These are phyloP conservation scores for Cornus kousa DNA, from an alignment of 148 eudicot genomes.

Conservation along the genomic window DNA sequence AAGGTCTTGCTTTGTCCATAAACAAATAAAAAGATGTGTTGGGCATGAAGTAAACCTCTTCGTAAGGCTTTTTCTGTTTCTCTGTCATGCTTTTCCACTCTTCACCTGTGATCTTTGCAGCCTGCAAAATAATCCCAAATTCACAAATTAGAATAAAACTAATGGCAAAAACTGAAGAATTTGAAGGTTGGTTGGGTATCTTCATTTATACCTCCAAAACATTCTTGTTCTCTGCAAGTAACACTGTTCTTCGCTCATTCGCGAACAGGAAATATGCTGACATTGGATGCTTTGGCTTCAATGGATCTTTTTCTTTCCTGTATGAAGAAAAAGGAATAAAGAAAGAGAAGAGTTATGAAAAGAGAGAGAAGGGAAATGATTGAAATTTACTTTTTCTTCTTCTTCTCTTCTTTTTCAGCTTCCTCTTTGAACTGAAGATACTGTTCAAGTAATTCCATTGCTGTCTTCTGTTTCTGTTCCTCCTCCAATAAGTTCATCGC, in stretches of 20 bases:
- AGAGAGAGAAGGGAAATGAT: background rate
- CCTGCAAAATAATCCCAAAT: conserved; percentile 23
- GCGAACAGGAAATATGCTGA: conserved; percentile 76
- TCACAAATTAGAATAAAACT: background rate
- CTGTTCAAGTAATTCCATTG: conserved; percentile 91
- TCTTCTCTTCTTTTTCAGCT: conserved; percentile 62
- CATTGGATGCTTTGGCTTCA: conserved; percentile 86
- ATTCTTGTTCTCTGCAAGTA: conserved; percentile 63
- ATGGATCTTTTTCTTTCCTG: conserved; percentile 87
- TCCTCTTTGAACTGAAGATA: conserved; percentile 79
- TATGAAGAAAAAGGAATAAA: background rate
- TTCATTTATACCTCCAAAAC: conserved; percentile 56
- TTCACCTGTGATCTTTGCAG: conserved; percentile 77
- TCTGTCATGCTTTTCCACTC: conserved; percentile 95
- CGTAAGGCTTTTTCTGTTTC: conserved; percentile 59
- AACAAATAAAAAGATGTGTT: background rate
- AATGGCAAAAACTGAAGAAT: background rate
- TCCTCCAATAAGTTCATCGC: conserved; percentile 88
- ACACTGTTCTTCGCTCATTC: conserved; percentile 54
- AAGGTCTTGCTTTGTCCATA: background rate
- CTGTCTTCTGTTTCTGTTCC: conserved; percentile 82
- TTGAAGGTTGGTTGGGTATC: background rate
- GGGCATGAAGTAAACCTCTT: conserved; percentile 44
- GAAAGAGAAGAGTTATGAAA: background rate
- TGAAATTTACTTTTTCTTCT: conserved; percentile 62